Conservation (phyloP, 352 stramenopile genomes). For the Pythium inflatum region DNA sequence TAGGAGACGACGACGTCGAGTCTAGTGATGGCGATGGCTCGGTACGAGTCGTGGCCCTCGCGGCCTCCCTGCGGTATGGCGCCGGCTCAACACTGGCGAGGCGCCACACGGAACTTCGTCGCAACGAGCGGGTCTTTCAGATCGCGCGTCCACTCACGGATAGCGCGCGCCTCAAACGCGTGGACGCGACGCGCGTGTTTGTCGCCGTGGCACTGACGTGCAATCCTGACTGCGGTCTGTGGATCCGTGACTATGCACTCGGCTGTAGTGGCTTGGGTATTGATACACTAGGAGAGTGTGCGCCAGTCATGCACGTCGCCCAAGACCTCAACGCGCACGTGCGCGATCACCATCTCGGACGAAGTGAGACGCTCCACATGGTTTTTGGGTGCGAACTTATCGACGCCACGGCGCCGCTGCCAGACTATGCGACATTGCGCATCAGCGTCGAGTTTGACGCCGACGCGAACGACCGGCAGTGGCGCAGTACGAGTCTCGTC, state of each 20-base stretch:
- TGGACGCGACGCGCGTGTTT: slow-evolving; percentile 26
- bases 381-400: slow-evolving; percentile 25
- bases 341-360: slow-evolving; percentile 10
- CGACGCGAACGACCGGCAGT: neutral
- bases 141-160: slow-evolving; percentile 16
- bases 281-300: neutral
- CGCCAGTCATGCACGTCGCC: slow-evolving; percentile 8
- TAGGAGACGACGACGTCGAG: slow-evolving; percentile 16
- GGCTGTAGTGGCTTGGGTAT: neutral
- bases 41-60: slow-evolving; percentile 6
- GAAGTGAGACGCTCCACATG: slow-evolving; percentile 28
- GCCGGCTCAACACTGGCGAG: neutral
- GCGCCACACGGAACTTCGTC: slow-evolving; percentile 29
- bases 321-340: slow-evolving; percentile 31
- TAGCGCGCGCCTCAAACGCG: slow-evolving; percentile 15
- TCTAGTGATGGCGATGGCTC: neutral
- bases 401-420: neutral
- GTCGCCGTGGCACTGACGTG: slow-evolving; percentile 26
- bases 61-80: slow-evolving; percentile 32
- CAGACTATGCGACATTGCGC: slow-evolving; percentile 13
- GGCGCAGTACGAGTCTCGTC: slow-evolving; percentile 20
- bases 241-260: slow-evolving; percentile 26
- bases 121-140: slow-evolving; percentile 26
- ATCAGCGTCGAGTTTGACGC: slow-evolving; percentile 26
- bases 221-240: slow-evolving; percentile 23